Base-by-base conservation (phyloP, 2,329 filamentous ascomycete genomes). In the Ophiostoma sp. region DNA sequence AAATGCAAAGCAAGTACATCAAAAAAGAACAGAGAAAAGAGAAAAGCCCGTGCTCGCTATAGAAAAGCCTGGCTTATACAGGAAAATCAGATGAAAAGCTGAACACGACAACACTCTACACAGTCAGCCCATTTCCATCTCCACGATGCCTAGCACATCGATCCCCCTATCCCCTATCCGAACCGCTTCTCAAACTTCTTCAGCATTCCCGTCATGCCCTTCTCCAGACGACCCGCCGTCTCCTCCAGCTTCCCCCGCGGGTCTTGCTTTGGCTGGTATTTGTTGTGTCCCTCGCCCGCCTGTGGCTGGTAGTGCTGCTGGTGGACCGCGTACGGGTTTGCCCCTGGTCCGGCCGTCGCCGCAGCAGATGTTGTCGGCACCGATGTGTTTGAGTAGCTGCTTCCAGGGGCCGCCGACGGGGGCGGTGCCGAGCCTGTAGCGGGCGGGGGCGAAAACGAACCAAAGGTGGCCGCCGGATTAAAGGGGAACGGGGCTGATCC, bases 161-260 rank as follows among this genome's bases (percentile, higher is more conserved):
- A 27, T 27, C 27, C 27, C 27, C 27, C 27, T 27, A 27, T 27
- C 27, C 27, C 27, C 38, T 68, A 87, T 0, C 82, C 83, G 78
- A 89, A 88, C 75, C 87, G 90, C 85, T 91, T 92, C 80, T 93
- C 90, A 77, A 93, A 83, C 79, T 88, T 91, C 83, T 89, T 92
- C 72, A 93, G 77, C 81, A 92, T 88, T 6, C 87, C 86, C 41
- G 86, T 84, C 4, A 92, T 84, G 0, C 89, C 87, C 76, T 87
- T 87, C 79, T 93, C 90, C 45, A 92, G 73, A 73, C 85, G 83
- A 41, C 85, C 87, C 0, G 89, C 86, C 70, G 85, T 84, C 75
- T 87, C 85, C 73, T 90, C 89, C 42, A 92, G 77, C 75, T 83
- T 85, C 6, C 78, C 84, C 70, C 78, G 76, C 3, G 77, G 74